Evolutionary conservation across 371 early-diverging fungal species (phyloP).

Genomic region (Fennellomyces sp.): DNA sequence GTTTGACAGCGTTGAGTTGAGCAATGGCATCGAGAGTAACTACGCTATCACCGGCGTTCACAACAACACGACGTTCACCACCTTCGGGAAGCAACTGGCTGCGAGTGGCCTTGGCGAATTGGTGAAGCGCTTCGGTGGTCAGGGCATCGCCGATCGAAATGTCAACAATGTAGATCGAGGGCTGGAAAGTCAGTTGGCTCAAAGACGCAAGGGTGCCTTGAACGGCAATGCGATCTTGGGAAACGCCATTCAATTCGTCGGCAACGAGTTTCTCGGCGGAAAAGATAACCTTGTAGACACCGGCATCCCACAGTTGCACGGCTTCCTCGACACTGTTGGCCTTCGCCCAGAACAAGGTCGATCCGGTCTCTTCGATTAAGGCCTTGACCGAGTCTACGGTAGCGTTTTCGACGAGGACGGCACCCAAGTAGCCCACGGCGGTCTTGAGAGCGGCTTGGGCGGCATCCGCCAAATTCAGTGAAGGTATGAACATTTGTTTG

Average conservation of each 20-base stretch:
- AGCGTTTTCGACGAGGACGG: slow-evolving; percentile 38
- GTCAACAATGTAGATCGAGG: slow-evolving; percentile 13
- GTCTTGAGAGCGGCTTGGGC: slow-evolving; percentile 27
- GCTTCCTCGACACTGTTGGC: slow-evolving; percentile 55
- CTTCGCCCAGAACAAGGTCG: slow-evolving; percentile 60
- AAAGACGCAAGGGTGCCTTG: background rate
- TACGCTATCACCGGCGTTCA: slow-evolving; percentile 25
- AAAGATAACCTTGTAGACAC: slow-evolving; percentile 62
- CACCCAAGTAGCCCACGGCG: slow-evolving; percentile 28
- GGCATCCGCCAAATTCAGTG: slow-evolving; percentile 39
- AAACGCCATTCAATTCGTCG: slow-evolving; percentile 30
- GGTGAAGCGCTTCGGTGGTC: slow-evolving; percentile 13
- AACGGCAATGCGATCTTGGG: slow-evolving; percentile 52
- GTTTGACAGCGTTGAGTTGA: slow-evolving; percentile 34
- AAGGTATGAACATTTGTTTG: slow-evolving; percentile 55
- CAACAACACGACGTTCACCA: slow-evolving; percentile 47
- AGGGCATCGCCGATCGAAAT: slow-evolving; percentile 6
- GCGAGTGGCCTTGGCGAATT: slow-evolving; percentile 20
- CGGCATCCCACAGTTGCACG: slow-evolving; percentile 59
- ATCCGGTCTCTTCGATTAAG: slow-evolving; percentile 38
- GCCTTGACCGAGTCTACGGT: slow-evolving; percentile 40
- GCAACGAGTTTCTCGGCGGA: slow-evolving; percentile 34
- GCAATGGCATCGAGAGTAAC: slow-evolving; percentile 41
- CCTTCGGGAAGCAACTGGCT: slow-evolving; percentile 37
- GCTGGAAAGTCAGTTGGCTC: background rate